These are phyloP conservation scores for Penstemon eatonii DNA, from an alignment of 257 asterid species.

Conservation along the genomic window DNA sequence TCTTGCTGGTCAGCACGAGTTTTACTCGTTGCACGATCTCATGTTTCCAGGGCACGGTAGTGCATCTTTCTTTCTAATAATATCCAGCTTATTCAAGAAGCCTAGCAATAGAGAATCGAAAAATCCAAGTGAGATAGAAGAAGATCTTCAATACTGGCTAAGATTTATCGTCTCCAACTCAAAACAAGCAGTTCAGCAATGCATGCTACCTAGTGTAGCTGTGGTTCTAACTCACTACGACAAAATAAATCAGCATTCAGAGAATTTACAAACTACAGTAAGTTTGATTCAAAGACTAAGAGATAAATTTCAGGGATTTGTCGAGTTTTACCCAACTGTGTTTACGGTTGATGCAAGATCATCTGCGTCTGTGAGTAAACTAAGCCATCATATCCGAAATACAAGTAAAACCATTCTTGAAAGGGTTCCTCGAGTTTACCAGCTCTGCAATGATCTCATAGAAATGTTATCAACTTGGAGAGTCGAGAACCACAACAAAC, in stretches of 20 bases:
- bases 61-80: slow-evolving; percentile 61
- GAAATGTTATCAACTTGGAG: slow-evolving; percentile 63
- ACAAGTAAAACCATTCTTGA: slow-evolving; percentile 59
- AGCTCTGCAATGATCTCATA: slow-evolving; percentile 66
- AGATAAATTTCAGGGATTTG: slow-evolving; percentile 61
- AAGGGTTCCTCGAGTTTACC: slow-evolving; percentile 73
- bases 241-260: slow-evolving; percentile 54
- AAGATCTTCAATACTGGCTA: slow-evolving; percentile 82
- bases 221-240: slow-evolving; percentile 80
- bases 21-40: slow-evolving; percentile 64
- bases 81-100: slow-evolving; percentile 60
- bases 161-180: slow-evolving; percentile 73
- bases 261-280: slow-evolving; percentile 44
- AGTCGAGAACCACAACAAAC: slow-evolving; percentile 56
- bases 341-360: slow-evolving; percentile 92
- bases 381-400: slow-evolving; percentile 61
- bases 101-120: slow-evolving; percentile 64
- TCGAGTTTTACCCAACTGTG: slow-evolving; percentile 76
- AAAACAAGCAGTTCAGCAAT: slow-evolving; percentile 66
- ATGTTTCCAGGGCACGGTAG: slow-evolving; percentile 85
- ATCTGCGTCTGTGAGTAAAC: slow-evolving; percentile 69
- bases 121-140: slow-evolving; percentile 55
- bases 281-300: slow-evolving; percentile 49
- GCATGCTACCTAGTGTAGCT: slow-evolving; percentile 74
- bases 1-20: slow-evolving; percentile 73